A percentile compares a stretch with the other conserved stretches of the same genome.
Evolutionary conservation across 768 basidiomycete species (phyloP).

Genomic region (Pleurotus sapidus): DNA sequence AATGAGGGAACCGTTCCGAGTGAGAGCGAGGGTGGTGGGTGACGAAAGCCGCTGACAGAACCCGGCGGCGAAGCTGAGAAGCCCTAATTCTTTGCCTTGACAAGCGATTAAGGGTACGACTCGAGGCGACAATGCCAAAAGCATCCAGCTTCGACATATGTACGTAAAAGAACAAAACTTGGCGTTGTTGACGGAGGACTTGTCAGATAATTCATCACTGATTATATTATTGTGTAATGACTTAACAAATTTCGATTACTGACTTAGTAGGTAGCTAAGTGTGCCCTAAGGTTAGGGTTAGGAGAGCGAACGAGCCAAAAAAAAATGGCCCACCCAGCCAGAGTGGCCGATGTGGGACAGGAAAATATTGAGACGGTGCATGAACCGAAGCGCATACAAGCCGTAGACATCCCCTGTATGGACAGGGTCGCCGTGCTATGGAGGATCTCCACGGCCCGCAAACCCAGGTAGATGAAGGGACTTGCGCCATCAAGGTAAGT

Average conservation of each 20-base stretch:
- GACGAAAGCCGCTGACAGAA: neutral
- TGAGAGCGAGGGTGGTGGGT: neutral
- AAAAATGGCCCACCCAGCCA: slow-evolving; percentile 45
- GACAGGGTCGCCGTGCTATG: slow-evolving; percentile 64
- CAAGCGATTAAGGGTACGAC: neutral
- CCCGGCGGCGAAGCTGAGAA: slow-evolving; percentile 4
- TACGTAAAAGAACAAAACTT: too few relatives aligned
- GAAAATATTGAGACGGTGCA: slow-evolving; percentile 69
- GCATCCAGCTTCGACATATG: too few relatives aligned
- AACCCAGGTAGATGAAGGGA: slow-evolving; percentile 42
- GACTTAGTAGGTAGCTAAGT: too few relatives aligned
- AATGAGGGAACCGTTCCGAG: neutral
- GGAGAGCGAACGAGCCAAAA: slow-evolving; percentile 18
- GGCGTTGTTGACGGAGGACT: too few relatives aligned
- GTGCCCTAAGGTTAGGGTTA: slow-evolving; percentile 36
- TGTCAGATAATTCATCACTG: too few relatives aligned
- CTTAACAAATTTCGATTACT: too few relatives aligned
- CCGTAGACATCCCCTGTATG: slow-evolving; percentile 38
- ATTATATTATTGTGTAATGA: too few relatives aligned
- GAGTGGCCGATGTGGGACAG: slow-evolving; percentile 53
- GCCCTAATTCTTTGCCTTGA: neutral
- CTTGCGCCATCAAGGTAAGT: slow-evolving; percentile 55
- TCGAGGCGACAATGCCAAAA: neutral
- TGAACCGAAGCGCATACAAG: slow-evolving; percentile 71
- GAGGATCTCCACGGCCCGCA: slow-evolving; percentile 45